phyloP scores from a whole-genome alignment of 139 green algal species.

The Volvox reticuliferus region DNA sequence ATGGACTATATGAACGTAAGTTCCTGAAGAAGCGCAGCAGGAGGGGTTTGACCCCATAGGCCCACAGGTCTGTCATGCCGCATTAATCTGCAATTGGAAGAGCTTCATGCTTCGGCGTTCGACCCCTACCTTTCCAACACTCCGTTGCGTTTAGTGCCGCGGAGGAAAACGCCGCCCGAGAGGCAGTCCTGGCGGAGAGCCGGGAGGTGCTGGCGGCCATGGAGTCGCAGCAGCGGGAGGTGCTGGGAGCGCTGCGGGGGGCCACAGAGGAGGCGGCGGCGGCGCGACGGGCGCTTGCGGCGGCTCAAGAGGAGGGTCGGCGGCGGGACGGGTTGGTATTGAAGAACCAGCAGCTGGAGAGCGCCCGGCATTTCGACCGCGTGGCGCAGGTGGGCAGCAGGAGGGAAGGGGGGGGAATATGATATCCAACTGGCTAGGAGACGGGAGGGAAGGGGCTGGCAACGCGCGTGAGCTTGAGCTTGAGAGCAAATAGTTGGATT shows the following conservation, averaged over 20 bases:
- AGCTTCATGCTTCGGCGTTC: too few species aligned
- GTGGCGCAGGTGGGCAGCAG: conserved; percentile 47
- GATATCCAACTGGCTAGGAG: too few species aligned
- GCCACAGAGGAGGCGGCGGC: conserved; percentile 35
- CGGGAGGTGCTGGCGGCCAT: conserved; percentile 27
- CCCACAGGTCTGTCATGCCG: too few species aligned
- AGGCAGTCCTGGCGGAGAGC: conserved; percentile 34
- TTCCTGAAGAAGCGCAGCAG: too few species aligned
- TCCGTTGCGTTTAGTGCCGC: not conserved
- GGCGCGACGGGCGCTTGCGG: conserved; percentile 29
- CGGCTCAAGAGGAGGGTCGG: conserved; percentile 57
- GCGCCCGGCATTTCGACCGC: conserved; percentile 65
- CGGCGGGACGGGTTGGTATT: conserved; percentile 60
- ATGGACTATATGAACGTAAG: too few species aligned
- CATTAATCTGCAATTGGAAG: too few species aligned
- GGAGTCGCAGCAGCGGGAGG: conserved; percentile 47
- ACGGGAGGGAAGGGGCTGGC: too few species aligned
- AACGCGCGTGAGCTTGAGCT: too few species aligned
- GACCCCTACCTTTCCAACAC: too few species aligned
- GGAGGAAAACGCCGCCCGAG: conserved; percentile 18
- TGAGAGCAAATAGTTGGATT: too few species aligned
- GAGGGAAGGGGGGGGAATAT: too few species aligned
- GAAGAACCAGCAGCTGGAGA: conserved; percentile 65
- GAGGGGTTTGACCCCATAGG: too few species aligned
- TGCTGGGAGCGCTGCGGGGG: conserved; percentile 51